Conservation (phyloP, 2,329 filamentous ascomycete species). For the Ceratocystis alfenasii region DNA sequence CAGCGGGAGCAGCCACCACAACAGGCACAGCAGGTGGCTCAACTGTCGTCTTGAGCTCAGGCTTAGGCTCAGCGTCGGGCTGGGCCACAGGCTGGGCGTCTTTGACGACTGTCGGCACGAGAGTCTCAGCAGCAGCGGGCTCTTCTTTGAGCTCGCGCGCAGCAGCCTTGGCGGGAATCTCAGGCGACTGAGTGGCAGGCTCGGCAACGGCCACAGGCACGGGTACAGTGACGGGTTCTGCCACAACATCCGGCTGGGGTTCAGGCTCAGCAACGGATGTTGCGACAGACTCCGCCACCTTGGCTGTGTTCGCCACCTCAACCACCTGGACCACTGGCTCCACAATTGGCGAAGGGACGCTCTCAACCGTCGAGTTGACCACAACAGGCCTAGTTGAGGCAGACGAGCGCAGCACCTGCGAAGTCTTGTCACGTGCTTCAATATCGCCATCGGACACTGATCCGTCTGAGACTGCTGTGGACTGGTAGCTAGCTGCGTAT, state of each 20-base stretch:
- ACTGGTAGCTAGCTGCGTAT: background rate
- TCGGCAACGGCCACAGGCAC: background rate
- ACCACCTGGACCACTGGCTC: background rate
- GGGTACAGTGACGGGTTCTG: background rate
- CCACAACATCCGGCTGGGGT: background rate
- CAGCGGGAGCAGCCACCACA: background rate
- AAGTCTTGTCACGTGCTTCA: background rate
- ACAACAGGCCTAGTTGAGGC: background rate
- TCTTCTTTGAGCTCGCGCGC: constrained; percentile 2
- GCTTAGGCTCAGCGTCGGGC: constrained; percentile 3
- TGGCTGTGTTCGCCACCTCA: constrained; percentile 1
- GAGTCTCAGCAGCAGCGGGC: background rate
- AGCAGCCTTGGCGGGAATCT: background rate
- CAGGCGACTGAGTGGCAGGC: background rate
- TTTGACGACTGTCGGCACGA: background rate
- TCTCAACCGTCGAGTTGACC: background rate
- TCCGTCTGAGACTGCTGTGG: background rate
- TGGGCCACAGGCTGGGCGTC: background rate
- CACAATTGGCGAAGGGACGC: too few species aligned
- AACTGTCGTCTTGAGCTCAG: background rate
- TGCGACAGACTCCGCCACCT: background rate
- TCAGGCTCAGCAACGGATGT: background rate
- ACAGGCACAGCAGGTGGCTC: background rate
- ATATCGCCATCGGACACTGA: background rate
- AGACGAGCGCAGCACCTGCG: background rate